Evolutionary conservation across 2,329 filamentous ascomycete genomes (phyloP), one percentile per base, ranked within the genome.

Genomic region (Sclerotinia minor): DNA sequence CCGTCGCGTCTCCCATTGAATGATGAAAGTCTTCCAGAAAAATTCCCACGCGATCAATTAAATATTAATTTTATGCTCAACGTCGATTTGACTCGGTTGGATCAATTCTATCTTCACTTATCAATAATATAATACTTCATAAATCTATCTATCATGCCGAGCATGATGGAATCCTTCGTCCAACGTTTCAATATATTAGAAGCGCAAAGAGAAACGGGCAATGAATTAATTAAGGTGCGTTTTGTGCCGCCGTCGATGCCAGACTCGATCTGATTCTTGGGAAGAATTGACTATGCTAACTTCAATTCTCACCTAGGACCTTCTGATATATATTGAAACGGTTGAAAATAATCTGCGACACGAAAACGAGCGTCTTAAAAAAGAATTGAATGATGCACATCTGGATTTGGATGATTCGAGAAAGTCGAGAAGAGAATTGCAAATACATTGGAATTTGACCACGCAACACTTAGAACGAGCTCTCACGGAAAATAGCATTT

Each of bases 341-440:
- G 68, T 84, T 60, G 83, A 87, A 73, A 77, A 75, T 24, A 73
- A 68, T 7, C 74, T 84, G 5, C 78, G 78, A 29, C 73, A 78
- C 47, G 82, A 87, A 72, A 85, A 83, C 69, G 71, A 72, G 1
- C 73, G 72, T 11, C 77, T 87, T 6, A 72, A 69, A 55, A 76
- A 79, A 49, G 76, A 82, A 68, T 74, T 86, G 15, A 76, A 75
- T 54, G 78, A 83, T 71, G 75, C 78, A 45, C 78, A 81, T 64
- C 79, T 86, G 69, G 84, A 87, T 71, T 79, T 87, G 19, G 78
- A 79, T 9, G 80, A 84, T 74, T 80, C 83, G n/a, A 80, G 77
- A 9, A 79, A 80, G 32, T 80, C 80, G 5, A 79, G 83, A 69
- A 78, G 83, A 67, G 82, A 85, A 9, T 75, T 86, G 50, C 83